phyloP scores from a whole-genome alignment of 345 rosid species.

The Stellera chamaejasme region DNA sequence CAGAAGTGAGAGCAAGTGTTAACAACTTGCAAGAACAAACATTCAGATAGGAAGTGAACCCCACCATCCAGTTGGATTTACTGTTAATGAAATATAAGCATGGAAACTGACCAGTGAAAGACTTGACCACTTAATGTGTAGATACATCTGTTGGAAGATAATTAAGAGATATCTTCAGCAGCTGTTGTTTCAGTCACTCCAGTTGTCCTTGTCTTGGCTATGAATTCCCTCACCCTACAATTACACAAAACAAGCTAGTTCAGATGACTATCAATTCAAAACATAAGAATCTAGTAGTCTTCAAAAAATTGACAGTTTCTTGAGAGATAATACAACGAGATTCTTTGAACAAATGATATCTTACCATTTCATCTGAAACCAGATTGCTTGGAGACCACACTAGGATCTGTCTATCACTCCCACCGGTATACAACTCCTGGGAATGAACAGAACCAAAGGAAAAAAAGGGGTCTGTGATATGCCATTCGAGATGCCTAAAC shows the following conservation, averaged over 20 bases:
- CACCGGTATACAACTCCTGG: constrained; percentile 84
- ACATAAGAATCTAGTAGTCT: too few relatives aligned
- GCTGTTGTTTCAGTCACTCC: constrained; percentile 51
- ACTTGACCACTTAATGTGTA: constrained; percentile 7
- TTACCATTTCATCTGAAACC: constrained; percentile 33
- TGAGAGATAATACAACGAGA: constrained; percentile 4
- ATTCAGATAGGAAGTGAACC: too few relatives aligned
- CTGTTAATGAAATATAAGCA: too few relatives aligned
- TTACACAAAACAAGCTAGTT: constrained; percentile 5
- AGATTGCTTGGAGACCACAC: constrained; percentile 71
- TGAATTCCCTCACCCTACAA: constrained; percentile 32
- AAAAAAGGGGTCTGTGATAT: too few relatives aligned
- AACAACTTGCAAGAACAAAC: too few relatives aligned
- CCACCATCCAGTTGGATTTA: too few relatives aligned
- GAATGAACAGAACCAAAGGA: not conserved
- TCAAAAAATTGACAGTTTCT: not conserved
- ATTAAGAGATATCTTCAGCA: not conserved
- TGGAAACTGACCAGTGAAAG: not conserved
- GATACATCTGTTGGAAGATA: constrained; percentile 5
- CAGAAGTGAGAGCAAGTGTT: not conserved
- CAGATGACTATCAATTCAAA: not conserved
- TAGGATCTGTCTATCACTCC: constrained; percentile 74
- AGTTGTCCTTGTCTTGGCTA: constrained; percentile 51
- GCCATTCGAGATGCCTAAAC: too few relatives aligned
- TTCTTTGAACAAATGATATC: not conserved